Percentiles rank a stretch among this genome's conserved stretches.
Conservation (phyloP, 345 rosid species). For the Microthlaspi erraticum region DNA sequence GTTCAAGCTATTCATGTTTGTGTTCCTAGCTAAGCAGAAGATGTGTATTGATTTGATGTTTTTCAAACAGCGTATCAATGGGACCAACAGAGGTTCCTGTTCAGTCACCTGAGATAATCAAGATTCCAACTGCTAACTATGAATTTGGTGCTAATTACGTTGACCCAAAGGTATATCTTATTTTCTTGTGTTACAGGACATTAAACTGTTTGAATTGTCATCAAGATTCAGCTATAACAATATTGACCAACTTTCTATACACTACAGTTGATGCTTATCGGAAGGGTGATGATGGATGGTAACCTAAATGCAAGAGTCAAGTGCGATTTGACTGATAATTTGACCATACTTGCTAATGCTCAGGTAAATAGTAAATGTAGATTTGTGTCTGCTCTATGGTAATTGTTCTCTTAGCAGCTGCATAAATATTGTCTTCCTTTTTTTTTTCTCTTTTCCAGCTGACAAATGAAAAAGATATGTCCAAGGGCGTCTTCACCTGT, state of each 20-base stretch:
- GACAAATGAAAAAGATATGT: constrained; percentile 69
- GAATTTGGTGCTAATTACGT: constrained; percentile 77
- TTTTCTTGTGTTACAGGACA: background rate
- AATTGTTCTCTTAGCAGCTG: background rate
- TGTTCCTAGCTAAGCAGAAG: no score
- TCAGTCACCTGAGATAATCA: constrained; percentile 59
- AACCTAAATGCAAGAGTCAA: constrained; percentile 73
- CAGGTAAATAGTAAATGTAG: constrained; percentile 51
- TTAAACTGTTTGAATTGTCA: background rate
- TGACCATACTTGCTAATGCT: constrained; percentile 72
- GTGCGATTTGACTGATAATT: constrained; percentile 70
- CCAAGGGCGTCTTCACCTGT: constrained; percentile 64
- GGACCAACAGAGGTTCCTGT: constrained; percentile 80
- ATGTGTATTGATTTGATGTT: background rate
- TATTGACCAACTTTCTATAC: constrained; percentile 1
- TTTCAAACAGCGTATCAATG: constrained; percentile 65
- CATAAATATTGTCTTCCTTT: background rate
- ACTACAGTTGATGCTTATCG: constrained; percentile 72
- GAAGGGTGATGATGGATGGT: constrained; percentile 80
- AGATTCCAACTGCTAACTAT: constrained; percentile 73
- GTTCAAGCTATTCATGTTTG: no score
- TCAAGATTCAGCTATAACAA: background rate
- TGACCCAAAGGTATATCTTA: constrained; percentile 60
- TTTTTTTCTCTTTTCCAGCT: constrained; percentile 55
- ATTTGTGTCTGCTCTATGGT: constrained; percentile 7